Evolutionary conservation across 495 filamentous ascomycete genomes (phyloP).

Genomic region (Clavariopsis aquatica): DNA sequence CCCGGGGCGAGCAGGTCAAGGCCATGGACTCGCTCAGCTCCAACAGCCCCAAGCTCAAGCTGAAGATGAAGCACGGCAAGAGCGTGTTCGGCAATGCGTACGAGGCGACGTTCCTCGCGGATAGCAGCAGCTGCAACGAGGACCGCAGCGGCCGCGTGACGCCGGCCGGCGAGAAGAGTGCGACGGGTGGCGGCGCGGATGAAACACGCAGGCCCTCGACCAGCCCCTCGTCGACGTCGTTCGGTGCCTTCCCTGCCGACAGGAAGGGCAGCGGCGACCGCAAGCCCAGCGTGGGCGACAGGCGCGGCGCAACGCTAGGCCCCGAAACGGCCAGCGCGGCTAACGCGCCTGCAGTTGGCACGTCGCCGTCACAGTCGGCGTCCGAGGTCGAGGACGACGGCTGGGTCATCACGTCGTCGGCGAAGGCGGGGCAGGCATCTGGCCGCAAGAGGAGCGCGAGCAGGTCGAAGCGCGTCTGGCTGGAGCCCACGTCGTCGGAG

Average conservation of each 20-base stretch:
- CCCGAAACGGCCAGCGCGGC: constrained; percentile 13
- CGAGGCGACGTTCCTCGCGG: constrained; percentile 55
- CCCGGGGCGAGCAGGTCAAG: constrained; percentile 28
- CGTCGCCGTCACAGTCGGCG: constrained; percentile 23
- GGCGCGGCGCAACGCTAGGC: constrained; percentile 21
- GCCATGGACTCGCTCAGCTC: constrained; percentile 14
- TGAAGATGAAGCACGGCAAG: constrained; percentile 35
- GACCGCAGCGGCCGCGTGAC: constrained; percentile 25
- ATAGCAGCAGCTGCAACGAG: constrained; percentile 55
- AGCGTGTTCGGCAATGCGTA: constrained; percentile 32
- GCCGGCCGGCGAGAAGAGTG: constrained; percentile 31
- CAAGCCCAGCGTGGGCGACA: constrained; percentile 21
- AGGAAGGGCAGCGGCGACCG: constrained; percentile 18
- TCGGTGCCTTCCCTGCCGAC: constrained; percentile 1
- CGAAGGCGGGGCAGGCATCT: constrained; percentile 20
- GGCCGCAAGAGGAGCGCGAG: constrained; percentile 19
- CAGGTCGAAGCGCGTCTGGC: constrained; percentile 41
- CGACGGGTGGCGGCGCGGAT: constrained; percentile 11
- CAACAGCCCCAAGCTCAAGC: constrained; percentile 35
- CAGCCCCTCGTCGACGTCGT: constrained; percentile 25
- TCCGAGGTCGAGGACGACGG: constrained; percentile 40
- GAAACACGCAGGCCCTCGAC: constrained; percentile 27
- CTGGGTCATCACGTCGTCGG: constrained; percentile 38
- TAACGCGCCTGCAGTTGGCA: neutral
- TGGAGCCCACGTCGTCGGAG: constrained; percentile 48